phyloP scores from a whole-genome alignment of 2,329 filamentous ascomycete species.

The Volutella citrinella region DNA sequence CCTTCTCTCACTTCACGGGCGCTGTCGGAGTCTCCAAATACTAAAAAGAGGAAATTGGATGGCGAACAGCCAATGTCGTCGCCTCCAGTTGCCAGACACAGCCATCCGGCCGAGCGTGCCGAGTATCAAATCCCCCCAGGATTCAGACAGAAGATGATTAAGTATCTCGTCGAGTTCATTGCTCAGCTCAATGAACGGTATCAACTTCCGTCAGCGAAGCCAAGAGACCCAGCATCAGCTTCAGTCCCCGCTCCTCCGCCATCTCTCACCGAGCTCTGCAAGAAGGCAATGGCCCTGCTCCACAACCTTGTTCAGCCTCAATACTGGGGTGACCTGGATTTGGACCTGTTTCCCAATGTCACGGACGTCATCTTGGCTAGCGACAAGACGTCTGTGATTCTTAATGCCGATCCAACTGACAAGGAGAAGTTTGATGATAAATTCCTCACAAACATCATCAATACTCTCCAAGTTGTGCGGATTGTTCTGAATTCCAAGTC shows the following conservation, averaged over 20 bases:
- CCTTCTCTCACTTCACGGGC: slow-evolving; percentile 27
- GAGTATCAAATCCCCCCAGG: slow-evolving; percentile 68
- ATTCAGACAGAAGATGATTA: slow-evolving; percentile 78
- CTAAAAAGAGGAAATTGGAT: slow-evolving; percentile 75
- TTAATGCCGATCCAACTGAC: slow-evolving; percentile 57
- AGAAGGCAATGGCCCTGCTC: slow-evolving; percentile 78
- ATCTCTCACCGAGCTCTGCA: slow-evolving; percentile 73
- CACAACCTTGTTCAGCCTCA: slow-evolving; percentile 80
- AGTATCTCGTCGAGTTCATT: slow-evolving; percentile 95
- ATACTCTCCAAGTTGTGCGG: slow-evolving; percentile 87
- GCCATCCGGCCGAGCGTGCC: slow-evolving; percentile 45
- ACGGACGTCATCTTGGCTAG: slow-evolving; percentile 81
- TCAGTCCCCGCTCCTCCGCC: slow-evolving; percentile 46
- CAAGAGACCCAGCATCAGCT: slow-evolving; percentile 49
- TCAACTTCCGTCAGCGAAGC: slow-evolving; percentile 67
- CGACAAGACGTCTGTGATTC: slow-evolving; percentile 66
- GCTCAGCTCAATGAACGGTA: slow-evolving; percentile 85
- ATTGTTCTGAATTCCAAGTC: slow-evolving; percentile 85
- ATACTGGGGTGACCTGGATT: slow-evolving; percentile 88
- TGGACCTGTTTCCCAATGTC: slow-evolving; percentile 87
- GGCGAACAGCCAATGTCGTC: slow-evolving; percentile 53
- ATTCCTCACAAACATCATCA: slow-evolving; percentile 84
- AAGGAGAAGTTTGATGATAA: slow-evolving; percentile 78
- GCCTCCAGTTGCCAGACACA: slow-evolving; percentile 45
- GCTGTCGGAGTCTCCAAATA: slow-evolving; percentile 67